phyloP scores from a whole-genome alignment of 2,329 filamentous ascomycete species.

The Ophiostoma perfectum region DNA sequence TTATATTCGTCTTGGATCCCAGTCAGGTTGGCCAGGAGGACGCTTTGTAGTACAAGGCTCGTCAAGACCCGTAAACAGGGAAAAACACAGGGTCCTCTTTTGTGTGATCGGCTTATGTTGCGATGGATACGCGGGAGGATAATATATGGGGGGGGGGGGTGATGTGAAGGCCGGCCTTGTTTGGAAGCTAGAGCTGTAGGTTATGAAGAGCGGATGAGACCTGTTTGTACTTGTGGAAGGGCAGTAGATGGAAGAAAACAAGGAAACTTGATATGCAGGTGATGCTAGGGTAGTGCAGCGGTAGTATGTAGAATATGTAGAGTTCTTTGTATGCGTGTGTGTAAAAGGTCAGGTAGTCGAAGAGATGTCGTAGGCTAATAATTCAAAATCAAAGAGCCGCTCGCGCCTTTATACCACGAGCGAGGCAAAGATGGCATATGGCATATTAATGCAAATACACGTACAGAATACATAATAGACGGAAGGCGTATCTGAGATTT shows the following conservation, averaged over 20 bases:
- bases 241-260: neutral
- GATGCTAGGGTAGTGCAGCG: neutral
- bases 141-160: neutral
- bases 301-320: neutral
- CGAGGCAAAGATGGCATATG: no score
- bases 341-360: neutral
- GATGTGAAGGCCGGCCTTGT: neutral
- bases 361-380: neutral
- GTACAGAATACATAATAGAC: no score
- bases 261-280: conserved; percentile 2
- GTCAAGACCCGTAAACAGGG: conserved; percentile 12
- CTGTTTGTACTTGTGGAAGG: neutral
- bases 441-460: no score
- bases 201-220: neutral
- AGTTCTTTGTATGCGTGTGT: no score
- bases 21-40: neutral
- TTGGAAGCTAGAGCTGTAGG: conserved; percentile 7
- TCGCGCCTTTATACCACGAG: no score
- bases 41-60: conserved; percentile 8
- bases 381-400: neutral
- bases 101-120: neutral
- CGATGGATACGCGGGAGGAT: neutral
- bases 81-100: conserved; percentile 12
- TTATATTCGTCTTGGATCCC: neutral
- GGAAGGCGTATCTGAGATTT: no score